Conservation (phyloP, 2,329 filamentous ascomycete genomes). For the Gliomastix tumulicola region DNA sequence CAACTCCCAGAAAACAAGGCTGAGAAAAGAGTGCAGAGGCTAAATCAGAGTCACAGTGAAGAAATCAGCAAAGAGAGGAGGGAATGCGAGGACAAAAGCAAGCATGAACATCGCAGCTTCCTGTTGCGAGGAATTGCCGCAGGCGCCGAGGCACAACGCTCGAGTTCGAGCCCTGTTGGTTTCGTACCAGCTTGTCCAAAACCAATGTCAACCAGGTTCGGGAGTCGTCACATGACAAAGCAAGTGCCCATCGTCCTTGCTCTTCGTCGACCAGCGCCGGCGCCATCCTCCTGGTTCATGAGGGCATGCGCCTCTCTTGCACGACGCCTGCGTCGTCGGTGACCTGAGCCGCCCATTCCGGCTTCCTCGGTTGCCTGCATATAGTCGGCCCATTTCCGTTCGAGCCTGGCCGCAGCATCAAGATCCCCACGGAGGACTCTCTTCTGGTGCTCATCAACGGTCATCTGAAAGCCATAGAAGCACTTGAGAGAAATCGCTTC, state of each 20-base stretch:
- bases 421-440: conserved; percentile 74
- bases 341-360: conserved; percentile 57
- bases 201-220: background rate
- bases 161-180: too few species aligned
- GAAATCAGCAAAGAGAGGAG: too few species aligned
- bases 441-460: conserved; percentile 88
- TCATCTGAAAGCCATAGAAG: conserved; percentile 93
- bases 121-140: too few species aligned
- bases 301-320: conserved; percentile 75
- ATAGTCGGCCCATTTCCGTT: conserved; percentile 87
- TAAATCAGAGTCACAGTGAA: too few species aligned
- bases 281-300: conserved; percentile 69
- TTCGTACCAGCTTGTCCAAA: too few species aligned
- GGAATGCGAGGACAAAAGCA: too few species aligned
- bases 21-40: too few species aligned
- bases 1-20: too few species aligned
- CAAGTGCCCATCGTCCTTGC: conserved; percentile 59
- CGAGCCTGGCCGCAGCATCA: conserved; percentile 66
- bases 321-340: conserved; percentile 64
- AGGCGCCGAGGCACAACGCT: too few species aligned
- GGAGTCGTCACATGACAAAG: conserved; percentile 49
- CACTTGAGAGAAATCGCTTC: conserved; percentile 85
- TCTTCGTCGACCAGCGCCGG: conserved; percentile 44
- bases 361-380: conserved; percentile 91
- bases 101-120: too few species aligned